Percentiles rank a stretch among this genome's conserved stretches.
Conservation (phyloP, 768 basidiomycete genomes). For the Trametes coccinea region DNA sequence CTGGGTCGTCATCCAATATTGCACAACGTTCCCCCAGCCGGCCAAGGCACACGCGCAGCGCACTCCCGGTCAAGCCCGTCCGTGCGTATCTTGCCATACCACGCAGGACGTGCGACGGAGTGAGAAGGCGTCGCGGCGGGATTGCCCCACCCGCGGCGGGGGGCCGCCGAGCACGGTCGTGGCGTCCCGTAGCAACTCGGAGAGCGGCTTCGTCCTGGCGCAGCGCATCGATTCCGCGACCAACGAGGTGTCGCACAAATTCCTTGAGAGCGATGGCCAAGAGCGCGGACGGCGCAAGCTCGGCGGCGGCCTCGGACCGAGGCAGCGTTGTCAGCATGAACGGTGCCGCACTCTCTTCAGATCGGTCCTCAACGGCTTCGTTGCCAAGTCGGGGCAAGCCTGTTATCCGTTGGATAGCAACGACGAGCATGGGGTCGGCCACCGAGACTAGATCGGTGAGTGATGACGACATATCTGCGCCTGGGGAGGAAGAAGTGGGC, state of each 20-base stretch:
- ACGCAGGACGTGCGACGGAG: constrained; percentile 43
- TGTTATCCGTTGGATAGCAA: constrained; percentile 25
- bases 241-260: constrained; percentile 37
- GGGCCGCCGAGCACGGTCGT: constrained; percentile 20
- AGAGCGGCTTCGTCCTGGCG: constrained; percentile 34
- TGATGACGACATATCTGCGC: background rate
- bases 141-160: constrained; percentile 8
- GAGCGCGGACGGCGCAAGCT: constrained; percentile 40
- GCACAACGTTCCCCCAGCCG: constrained; percentile 31
- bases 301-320: constrained; percentile 24
- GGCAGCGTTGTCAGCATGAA: background rate
- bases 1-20: background rate
- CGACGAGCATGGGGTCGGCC: constrained; percentile 30
- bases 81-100: constrained; percentile 31
- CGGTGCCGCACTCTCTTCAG: background rate
- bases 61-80: constrained; percentile 19
- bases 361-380: background rate
- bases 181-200: constrained; percentile 15
- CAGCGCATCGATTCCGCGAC: constrained; percentile 35
- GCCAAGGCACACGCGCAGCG: constrained; percentile 33
- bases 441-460: constrained; percentile 28
- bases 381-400: constrained; percentile 2
- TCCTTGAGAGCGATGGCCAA: constrained; percentile 36
- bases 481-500: background rate
- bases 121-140: constrained; percentile 32